Evolutionary conservation across 768 basidiomycete species (phyloP), one percentile per base, ranked within the genome.

Genomic region (Kwoniella pini): DNA sequence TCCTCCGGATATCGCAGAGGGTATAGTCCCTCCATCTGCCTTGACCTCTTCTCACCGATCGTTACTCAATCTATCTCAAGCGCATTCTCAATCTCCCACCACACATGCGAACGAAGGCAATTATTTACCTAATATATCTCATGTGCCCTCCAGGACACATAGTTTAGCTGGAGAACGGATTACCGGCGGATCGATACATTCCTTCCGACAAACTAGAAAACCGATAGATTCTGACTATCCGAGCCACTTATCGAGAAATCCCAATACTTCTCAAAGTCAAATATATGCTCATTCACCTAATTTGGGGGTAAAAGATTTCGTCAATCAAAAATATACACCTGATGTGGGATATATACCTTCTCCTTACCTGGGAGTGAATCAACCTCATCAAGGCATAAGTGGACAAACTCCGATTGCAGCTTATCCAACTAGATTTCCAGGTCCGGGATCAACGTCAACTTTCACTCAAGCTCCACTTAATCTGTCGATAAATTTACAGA

Each of bases 1-100:
- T n/a, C 55, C 66, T 5, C 72, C 72, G 2, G 72, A 74, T 49
- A 68, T 71, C 10, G 61, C 72, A 11, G 63, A 68, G 2, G 58
- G 62, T 17, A 63, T 71, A 48, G 56, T 74, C 26, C 68, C 68
- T 9, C 72, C 72, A 2, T 71, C 72, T 6, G 63, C 70, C 0
- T 51, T 74, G 10, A 65, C 40, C 13, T 54, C 65, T 3, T 70
- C 65, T 11, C 72, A 74, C 46, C 65, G 67, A 22, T 71, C 69
- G 2, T 58, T 74, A 12, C 64, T 74, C n/a, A 67, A 58, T 36
- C 63, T 74, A 3, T 39, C 63, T 17, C 60, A 62, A 28, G 24
- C 31, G 10, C 49, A 31, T 5, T 28, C 21, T 39, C 60, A 60
- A 19, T 50, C 30, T 40, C 31, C 51, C 43, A 13, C 33, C 17